Evolutionary conservation across 1,284 basidiomycete genomes (phyloP), one percentile per base, ranked within the genome.

Genomic region (Boletus smithii): DNA sequence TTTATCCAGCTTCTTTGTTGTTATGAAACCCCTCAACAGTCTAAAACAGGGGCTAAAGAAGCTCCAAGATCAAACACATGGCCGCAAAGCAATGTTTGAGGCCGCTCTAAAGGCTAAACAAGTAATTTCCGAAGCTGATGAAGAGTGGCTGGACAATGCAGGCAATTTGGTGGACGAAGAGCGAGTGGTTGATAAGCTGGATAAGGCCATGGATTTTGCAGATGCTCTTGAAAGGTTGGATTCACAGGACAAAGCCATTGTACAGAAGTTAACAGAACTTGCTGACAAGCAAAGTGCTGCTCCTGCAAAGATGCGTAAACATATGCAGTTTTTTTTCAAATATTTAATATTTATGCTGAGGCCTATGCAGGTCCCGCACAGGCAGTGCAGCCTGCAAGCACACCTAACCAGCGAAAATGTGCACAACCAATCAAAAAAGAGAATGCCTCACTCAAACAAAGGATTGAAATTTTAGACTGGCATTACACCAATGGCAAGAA

Each of bases 391-490:
- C n/a, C n/a, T n/a, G n/a, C 9, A 10, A 33, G 30, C 14, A 6
- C n/a, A 2, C 2, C 30, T n/a, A 31, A n/a, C 2, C 4, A 31
- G 11, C n/a, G 7, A 7, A 31, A 31, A 5, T 8, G 8, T 8
- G 6, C n/a, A 31, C 9, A 14, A n/a, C 5, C 30, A 14, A 18
- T 17, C 38, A 44, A 44, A n/a, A 51, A 49, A 3, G 35, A 39
- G 20, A 56, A 47, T 48, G 41, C 30, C 0, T 43, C 39, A 9
- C 14, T 57, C 0, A 2, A 16, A 4, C 50, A 57, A 17, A 0
- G 4, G 3, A 49, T 57, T 8, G 26, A 50, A n/a, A 51, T 57
- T 4, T n/a, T 56, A 0, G 17, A 57, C 14, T 57, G 51, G 54
- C 13, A 49, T 20, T 13, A 52, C 27, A 14, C 13, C 0, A 46